Evolutionary conservation across 306 rosid genomes (phyloP), one percentile per base, ranked within the genome.

Genomic region (Lathyrus sativus): DNA sequence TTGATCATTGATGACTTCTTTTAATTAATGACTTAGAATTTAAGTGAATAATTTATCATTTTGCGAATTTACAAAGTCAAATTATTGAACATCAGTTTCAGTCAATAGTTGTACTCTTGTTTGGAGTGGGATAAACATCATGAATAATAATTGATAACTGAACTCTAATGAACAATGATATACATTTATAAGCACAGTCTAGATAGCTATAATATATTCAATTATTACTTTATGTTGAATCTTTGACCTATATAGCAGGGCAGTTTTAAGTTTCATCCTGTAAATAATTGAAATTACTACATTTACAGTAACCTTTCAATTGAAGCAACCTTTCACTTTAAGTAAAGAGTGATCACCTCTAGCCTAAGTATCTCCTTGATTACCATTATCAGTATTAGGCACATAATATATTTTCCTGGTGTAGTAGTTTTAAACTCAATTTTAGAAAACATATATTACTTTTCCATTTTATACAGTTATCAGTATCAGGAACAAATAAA

Each of bases 231-330:
- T 3, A 57, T 15, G 41, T 63, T 63, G 26, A 44, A 55, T 74
- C 51, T 55, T 56, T 74, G 72, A 65, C 50, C 60, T 31, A 3
- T 17, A 54, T 9, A 13, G 49, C 31, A 65, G 67, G n/a, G 38
- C 35, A 42, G 64, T 63, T 42, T 64, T 64, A 38, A 54, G 46
- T 54, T 74, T 54, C 38, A 17, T 45, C 70, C 18, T 14, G n/a
- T 37, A 48, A 14, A 57, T 13, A 6, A 33, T 33, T 33, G 38
- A 33, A 33, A 33, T 33, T 4, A 57, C 33, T 22, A 42, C 48
- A 62, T 44, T 68, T 67, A 55, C 39, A 37, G 54, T 70, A 46
- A 63, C 68, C 55, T 56, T 71, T 68, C 56, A 39, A 74, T n/a
- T n/a, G n/a, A n/a, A n/a, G n/a, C n/a, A n/a, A n/a, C n/a, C n/a